Percentiles rank a stretch among this genome's conserved stretches.
Evolutionary conservation across 1,284 basidiomycete species (phyloP).

Genomic region (Phylloboletellus chloephorus): DNA sequence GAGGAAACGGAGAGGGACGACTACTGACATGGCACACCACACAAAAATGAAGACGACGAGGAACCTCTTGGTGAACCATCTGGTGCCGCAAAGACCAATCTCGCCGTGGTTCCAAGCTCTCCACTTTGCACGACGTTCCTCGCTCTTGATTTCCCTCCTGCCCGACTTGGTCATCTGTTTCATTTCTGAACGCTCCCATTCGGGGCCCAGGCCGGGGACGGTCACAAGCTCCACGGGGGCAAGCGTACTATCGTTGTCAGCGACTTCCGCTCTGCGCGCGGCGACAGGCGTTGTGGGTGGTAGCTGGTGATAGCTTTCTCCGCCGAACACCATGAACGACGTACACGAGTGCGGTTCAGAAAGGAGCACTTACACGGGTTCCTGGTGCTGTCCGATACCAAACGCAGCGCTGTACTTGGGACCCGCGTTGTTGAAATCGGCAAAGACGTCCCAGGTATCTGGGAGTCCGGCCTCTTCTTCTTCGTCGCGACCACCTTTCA

Average conservation of each 20-base stretch:
- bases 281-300: constrained; percentile 36
- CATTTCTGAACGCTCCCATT: constrained; percentile 79
- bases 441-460: constrained; percentile 78
- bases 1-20: not conserved
- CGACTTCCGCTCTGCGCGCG: constrained; percentile 27
- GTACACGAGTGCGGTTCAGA: not conserved
- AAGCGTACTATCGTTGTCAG: constrained; percentile 30
- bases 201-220: constrained; percentile 80
- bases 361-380: constrained; percentile 33
- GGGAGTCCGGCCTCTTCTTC: constrained; percentile 35
- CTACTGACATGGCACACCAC: constrained; percentile 57
- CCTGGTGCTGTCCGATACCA: constrained; percentile 34
- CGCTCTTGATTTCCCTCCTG: constrained; percentile 52
- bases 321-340: constrained; percentile 5
- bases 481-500: constrained; percentile 69
- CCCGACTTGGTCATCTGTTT: constrained; percentile 67
- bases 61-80: constrained; percentile 66
- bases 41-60: constrained; percentile 66
- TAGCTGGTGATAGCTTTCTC: constrained; percentile 46
- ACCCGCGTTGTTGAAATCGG: constrained; percentile 87
- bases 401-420: constrained; percentile 70
- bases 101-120: constrained; percentile 69
- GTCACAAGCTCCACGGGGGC: constrained; percentile 76
- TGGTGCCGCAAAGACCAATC: constrained; percentile 64
- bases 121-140: constrained; percentile 54